These are phyloP conservation scores for Stereum hirsutum DNA, from an alignment of 1,284 basidiomycete species.

Conservation along the genomic window DNA sequence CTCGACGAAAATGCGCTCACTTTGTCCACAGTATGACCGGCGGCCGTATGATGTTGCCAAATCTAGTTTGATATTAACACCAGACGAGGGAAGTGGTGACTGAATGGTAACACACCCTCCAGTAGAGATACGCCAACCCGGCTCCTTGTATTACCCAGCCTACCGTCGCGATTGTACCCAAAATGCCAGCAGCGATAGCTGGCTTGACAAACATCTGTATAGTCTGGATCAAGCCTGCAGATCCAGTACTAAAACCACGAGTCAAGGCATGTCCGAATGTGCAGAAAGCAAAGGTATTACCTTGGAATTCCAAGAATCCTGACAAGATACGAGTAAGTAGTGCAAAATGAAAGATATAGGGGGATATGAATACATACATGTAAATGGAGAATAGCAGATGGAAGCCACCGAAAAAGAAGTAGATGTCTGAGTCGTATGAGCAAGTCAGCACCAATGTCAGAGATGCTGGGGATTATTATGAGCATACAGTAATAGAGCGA, in stretches of 20 bases:
- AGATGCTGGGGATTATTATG: background rate
- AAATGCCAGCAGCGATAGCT: slow-evolving; percentile 64
- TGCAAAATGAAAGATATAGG: slow-evolving; percentile 13
- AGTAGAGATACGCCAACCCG: slow-evolving; percentile 79
- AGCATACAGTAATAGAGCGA: slow-evolving; percentile 73
- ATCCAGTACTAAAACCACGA: slow-evolving; percentile 64
- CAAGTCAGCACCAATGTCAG: slow-evolving; percentile 2
- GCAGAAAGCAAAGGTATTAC: slow-evolving; percentile 21
- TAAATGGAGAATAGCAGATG: slow-evolving; percentile 87
- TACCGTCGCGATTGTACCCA: slow-evolving; percentile 73
- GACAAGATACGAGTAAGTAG: slow-evolving; percentile 16
- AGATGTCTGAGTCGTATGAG: slow-evolving; percentile 65
- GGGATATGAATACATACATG: slow-evolving; percentile 62
- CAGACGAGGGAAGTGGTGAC: background rate
- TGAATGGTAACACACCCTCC: slow-evolving; percentile 39
- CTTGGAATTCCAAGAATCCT: slow-evolving; percentile 85
- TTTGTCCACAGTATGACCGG: slow-evolving; percentile 79
- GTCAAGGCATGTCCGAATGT: background rate
- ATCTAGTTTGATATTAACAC: slow-evolving; percentile 41
- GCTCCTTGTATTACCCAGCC: slow-evolving; percentile 86
- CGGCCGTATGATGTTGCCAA: slow-evolving; percentile 76
- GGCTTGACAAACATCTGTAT: slow-evolving; percentile 66
- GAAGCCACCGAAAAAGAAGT: slow-evolving; percentile 92
- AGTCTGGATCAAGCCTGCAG: slow-evolving; percentile 91
- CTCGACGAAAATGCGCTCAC: slow-evolving; percentile 20